These are phyloP conservation scores for Neofusicoccum laricinum DNA, from an alignment of 2,329 filamentous ascomycete genomes.

Conservation along the genomic window DNA sequence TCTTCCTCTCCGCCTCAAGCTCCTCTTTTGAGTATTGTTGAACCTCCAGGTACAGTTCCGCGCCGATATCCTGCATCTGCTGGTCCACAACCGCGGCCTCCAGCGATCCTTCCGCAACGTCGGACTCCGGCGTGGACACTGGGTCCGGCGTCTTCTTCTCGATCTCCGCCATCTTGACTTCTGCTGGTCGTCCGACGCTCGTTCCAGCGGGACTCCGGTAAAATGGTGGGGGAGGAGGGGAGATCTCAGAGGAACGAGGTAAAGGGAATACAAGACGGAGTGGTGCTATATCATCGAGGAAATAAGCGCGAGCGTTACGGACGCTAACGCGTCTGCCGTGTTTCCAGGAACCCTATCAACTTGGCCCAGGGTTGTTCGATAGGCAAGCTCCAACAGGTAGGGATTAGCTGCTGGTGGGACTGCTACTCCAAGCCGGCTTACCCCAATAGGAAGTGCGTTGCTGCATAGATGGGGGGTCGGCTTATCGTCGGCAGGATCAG, in stretches of 20 bases:
- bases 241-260: neutral
- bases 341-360: neutral
- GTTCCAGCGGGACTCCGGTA: neutral
- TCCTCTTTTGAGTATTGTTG: constrained; percentile 44
- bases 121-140: neutral
- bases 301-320: neutral
- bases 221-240: neutral
- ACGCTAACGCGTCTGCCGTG: neutral
- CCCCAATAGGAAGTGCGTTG: constrained; percentile 4
- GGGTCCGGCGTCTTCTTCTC: constrained; percentile 9
- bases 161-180: neutral
- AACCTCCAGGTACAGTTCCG: constrained; percentile 45
- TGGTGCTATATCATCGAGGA: neutral
- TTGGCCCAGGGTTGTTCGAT: neutral
- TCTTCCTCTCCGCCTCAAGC: constrained; percentile 41
- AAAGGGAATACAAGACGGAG: too few relatives aligned
- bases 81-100: neutral
- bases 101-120: constrained; percentile 4
- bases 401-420: neutral
- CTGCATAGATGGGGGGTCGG: constrained; percentile 2
- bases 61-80: constrained; percentile 42
- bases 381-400: neutral
- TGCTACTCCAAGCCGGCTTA: neutral
- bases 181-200: neutral
- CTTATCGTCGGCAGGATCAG: constrained; percentile 6